A percentile compares a stretch with the other conserved stretches of the same genome.
Evolutionary conservation across 2,329 filamentous ascomycete species (phyloP).

Genomic region (Aaosphaeria pasadenensis): DNA sequence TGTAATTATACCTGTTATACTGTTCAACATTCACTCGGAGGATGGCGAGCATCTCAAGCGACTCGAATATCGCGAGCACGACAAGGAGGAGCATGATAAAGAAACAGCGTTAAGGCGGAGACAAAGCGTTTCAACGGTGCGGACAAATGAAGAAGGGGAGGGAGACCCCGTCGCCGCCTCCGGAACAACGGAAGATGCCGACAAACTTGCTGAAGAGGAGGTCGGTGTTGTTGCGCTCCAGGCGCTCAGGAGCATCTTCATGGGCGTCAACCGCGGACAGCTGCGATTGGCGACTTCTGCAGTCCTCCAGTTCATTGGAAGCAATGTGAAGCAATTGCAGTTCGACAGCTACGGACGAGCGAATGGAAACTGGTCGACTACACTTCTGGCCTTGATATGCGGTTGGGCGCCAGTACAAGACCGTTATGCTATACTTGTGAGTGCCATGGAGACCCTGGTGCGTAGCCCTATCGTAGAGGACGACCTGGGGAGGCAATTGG

Average conservation of each 20-base stretch:
- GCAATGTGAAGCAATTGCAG: slow-evolving; percentile 25
- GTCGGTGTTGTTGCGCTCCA: slow-evolving; percentile 80
- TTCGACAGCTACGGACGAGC: slow-evolving; percentile 46
- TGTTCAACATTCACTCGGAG: slow-evolving; percentile 81
- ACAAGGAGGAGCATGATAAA: slow-evolving; percentile 66
- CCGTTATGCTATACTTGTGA: slow-evolving; percentile 84
- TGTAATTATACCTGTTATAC: slow-evolving; percentile 76
- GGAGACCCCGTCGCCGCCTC: slow-evolving; percentile 66
- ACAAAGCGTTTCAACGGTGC: slow-evolving; percentile 75
- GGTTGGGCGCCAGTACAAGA: slow-evolving; percentile 93
- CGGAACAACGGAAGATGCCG: slow-evolving; percentile 80
- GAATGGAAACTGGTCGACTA: slow-evolving; percentile 72
- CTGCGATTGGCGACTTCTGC: slow-evolving; percentile 73
- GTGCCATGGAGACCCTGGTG: slow-evolving; percentile 73
- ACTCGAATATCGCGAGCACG: slow-evolving; percentile 64
- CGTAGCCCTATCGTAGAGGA: slow-evolving; percentile 67
- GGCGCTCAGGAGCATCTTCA: slow-evolving; percentile 82
- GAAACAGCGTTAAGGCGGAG: slow-evolving; percentile 65
- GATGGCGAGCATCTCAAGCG: slow-evolving; percentile 67
- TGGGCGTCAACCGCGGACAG: slow-evolving; percentile 76
- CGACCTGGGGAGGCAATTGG: slow-evolving; percentile 69
- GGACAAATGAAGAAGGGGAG: slow-evolving; percentile 68
- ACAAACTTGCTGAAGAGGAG: slow-evolving; percentile 85
- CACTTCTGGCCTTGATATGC: slow-evolving; percentile 74
- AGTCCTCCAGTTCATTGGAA: slow-evolving; percentile 68